Percentiles rank a stretch among this genome's conserved stretches.
phyloP scores from a whole-genome alignment of 129 eudicot genomes.

The Centaurea solstitialis region DNA sequence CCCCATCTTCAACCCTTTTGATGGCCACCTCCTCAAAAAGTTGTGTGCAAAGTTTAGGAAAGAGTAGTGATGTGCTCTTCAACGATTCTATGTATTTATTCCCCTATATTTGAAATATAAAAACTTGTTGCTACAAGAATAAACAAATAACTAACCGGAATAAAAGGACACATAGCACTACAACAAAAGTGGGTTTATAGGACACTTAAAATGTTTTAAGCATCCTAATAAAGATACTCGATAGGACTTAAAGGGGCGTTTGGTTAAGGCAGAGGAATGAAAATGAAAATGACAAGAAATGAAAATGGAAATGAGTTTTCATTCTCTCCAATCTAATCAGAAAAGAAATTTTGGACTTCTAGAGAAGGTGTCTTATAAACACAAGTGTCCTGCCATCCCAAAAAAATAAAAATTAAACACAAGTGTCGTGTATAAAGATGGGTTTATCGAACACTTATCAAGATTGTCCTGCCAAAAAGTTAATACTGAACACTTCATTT shows the following conservation, averaged over 20 bases:
- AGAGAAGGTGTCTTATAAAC: background rate
- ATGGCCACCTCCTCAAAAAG: conserved; percentile 19
- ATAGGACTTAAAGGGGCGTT: background rate
- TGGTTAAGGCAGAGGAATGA: too few species aligned
- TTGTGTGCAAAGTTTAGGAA: conserved; percentile 32
- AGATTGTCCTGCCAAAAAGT: background rate
- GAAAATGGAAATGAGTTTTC: too few species aligned
- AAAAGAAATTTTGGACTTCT: too few species aligned
- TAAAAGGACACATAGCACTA: background rate
- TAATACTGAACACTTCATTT: background rate
- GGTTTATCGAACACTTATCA: background rate
- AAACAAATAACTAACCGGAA: background rate
- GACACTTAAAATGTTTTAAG: too few species aligned
- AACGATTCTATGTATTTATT: conserved; percentile 22
- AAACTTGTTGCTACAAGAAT: background rate
- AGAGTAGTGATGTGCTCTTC: conserved; percentile 25
- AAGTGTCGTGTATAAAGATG: background rate
- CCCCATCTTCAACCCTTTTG: background rate
- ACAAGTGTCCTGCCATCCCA: background rate
- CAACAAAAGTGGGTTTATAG: background rate
- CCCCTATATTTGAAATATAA: background rate
- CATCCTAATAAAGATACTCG: background rate
- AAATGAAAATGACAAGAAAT: too few species aligned
- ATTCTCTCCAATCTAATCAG: too few species aligned
- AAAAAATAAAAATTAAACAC: background rate